Conservation (phyloP, 2,329 filamentous ascomycete genomes). For the Ascochyta koolunga region DNA sequence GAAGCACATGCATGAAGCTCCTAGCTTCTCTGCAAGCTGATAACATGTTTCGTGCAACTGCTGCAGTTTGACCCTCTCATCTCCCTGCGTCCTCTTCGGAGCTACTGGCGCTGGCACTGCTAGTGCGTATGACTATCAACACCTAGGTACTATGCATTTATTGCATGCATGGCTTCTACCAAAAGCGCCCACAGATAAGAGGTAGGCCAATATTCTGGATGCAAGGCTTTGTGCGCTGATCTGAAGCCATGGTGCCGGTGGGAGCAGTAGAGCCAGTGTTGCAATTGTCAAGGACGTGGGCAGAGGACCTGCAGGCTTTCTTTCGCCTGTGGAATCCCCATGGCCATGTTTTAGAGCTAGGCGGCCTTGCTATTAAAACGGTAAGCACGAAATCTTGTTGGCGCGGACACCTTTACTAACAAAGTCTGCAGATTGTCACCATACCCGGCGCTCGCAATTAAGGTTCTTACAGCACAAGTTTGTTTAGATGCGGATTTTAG, state of each 20-base stretch:
- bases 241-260: not conserved
- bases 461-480: too few relatives aligned
- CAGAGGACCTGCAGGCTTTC: too few relatives aligned
- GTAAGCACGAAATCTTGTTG: too few relatives aligned
- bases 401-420: too few relatives aligned
- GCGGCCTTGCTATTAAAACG: too few relatives aligned
- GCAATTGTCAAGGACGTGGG: too few relatives aligned
- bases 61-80: not conserved
- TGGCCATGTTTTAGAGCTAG: too few relatives aligned
- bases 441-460: too few relatives aligned
- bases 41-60: not conserved
- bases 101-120: not conserved
- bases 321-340: too few relatives aligned
- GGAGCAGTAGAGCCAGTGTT: not conserved
- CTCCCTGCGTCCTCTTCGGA: not conserved
- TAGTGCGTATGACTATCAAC: not conserved
- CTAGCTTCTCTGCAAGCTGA: not conserved
- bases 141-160: not conserved
- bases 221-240: not conserved
- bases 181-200: not conserved
- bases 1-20: not conserved
- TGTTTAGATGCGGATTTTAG: too few relatives aligned
- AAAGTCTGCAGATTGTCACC: too few relatives aligned
- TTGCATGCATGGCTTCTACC: not conserved
- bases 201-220: too few relatives aligned